Percentiles rank a stretch among this genome's conserved stretches.
phyloP scores from a whole-genome alignment of 2,329 filamentous ascomycete genomes.

The Apiospora marii region DNA sequence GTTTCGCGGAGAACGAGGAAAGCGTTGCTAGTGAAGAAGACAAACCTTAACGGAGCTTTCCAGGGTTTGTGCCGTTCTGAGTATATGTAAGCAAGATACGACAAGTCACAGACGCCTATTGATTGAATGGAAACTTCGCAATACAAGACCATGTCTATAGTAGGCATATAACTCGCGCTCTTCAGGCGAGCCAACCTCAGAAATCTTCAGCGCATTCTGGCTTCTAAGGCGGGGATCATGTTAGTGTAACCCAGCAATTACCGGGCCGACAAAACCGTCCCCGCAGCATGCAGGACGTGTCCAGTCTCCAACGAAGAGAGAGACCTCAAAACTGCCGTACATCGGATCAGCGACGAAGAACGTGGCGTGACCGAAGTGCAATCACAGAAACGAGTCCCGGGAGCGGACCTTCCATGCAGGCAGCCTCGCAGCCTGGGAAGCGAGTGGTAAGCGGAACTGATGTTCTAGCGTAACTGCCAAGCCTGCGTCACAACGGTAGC shows the following conservation, averaged over 20 bases:
- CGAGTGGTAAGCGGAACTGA: background rate
- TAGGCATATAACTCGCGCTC: too few relatives aligned
- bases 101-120: too few relatives aligned
- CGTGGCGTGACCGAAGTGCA: background rate
- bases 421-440: background rate
- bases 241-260: background rate
- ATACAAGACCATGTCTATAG: too few relatives aligned
- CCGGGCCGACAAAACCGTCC: slow-evolving; percentile 5
- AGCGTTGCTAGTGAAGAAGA: background rate
- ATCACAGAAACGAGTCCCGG: background rate
- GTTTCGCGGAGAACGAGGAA: background rate
- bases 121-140: too few relatives aligned
- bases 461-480: slow-evolving; percentile 10
- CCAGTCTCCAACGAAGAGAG: background rate
- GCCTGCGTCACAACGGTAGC: background rate
- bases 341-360: background rate
- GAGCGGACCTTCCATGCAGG: background rate
- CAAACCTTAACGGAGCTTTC: background rate
- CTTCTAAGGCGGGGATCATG: background rate
- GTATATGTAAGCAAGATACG: too few relatives aligned
- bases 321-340: background rate
- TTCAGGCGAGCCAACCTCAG: background rate
- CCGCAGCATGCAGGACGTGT: background rate
- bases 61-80: too few relatives aligned
- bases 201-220: background rate